Evolutionary conservation across 2,329 filamentous ascomycete genomes (phyloP), one percentile per base, ranked within the genome.

Genomic region (Teratosphaeria gauchensis): DNA sequence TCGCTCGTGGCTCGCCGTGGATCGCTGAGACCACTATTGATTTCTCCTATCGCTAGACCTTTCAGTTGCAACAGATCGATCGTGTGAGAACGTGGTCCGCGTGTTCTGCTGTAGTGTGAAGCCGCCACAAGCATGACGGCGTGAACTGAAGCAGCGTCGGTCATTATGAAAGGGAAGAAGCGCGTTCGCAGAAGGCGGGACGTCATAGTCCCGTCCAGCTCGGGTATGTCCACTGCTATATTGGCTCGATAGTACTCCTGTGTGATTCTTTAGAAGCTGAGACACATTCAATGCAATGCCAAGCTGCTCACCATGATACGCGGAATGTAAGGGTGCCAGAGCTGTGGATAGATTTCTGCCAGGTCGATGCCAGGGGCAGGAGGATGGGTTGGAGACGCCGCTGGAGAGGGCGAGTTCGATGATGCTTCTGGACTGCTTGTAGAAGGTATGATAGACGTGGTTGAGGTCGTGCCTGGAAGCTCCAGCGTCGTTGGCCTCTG

Each of bases 81-180:
- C 16, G 63, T 58, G 58, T 72, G 71, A 12, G 60, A 72, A 61
- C 55, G 70, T 2, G 63, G 51, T 14, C 64, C 64, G 38, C 66
- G 67, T 4, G 72, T 56, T 21, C 72, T 69, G 28, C 70, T 70
- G 62, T 73, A 75, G 57, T 77, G 73, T 3, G 76, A 73, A n/a
- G 74, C 72, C 1, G 75, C 70, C 38, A 75, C 67, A 12, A 78
- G 68, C 58, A 78, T 68, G 38, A 77, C 70, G 21, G 77, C 71
- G 28, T 75, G 73, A 56, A 78, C 70, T 14, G 75, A 63, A 3
- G 74, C 69, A 1, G 69, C 66, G 38, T 77, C 74, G 30, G 71
- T 72, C 60, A 77, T 69, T n/a, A 74, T 70, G 35, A 78, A 68
- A 5, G 74, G 75, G 42, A 77, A 73, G 69, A 76, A 77, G 16